Base-by-base conservation (phyloP, 2,329 filamentous ascomycete species). In the Microascus cirrosus region DNA sequence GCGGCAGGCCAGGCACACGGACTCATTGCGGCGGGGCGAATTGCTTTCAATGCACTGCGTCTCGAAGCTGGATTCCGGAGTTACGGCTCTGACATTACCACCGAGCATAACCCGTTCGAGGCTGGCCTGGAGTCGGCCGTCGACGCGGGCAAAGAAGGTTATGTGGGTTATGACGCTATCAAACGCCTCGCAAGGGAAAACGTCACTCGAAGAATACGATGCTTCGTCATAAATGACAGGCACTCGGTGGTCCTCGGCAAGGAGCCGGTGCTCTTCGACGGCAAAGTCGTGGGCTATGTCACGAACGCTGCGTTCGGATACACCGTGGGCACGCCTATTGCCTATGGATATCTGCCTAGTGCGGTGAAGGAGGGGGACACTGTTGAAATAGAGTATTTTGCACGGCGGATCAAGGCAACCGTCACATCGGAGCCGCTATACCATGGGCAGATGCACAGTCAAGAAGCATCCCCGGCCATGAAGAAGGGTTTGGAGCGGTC, bases 381-480 rank as follows among this genome's bases (percentile, higher is more conserved):
- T 0, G 79, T 85, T 0, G 80, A 84, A 63, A 73, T 86, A 58
- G 81, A 84, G 62, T 86, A 86, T 64, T 85, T 86, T 66, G 80
- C 81, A 4, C 70, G 68, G 59, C 71, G 72, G 12, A 76, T 84
- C 56, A 62, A 63, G 55, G 83, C 82, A 0, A 84, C 80, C 2
- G 77, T 85, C 1, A 68, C 71, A 0, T 61, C 69, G 1, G 80
- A 82, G 53, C 76, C 80, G 10, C 57, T 81, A 51, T 74, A 75
- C 59, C 20, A 11, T 4, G 7, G n/a, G 7, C n/a, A 50, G 45
- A 22, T 2, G 20, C 3, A 1, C 12, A 13, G 45, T n/a, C 13
- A 24, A 20, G 45, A 50, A 20, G 20, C 45, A 12, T 20, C n/a
- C 12, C 24, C 45, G 5, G 22, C 20, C 11, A 20, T 24, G 45